A percentile compares a stretch with the other conserved stretches of the same genome.
Conservation (phyloP, 129 eudicot species). For the Tagetes patula region DNA sequence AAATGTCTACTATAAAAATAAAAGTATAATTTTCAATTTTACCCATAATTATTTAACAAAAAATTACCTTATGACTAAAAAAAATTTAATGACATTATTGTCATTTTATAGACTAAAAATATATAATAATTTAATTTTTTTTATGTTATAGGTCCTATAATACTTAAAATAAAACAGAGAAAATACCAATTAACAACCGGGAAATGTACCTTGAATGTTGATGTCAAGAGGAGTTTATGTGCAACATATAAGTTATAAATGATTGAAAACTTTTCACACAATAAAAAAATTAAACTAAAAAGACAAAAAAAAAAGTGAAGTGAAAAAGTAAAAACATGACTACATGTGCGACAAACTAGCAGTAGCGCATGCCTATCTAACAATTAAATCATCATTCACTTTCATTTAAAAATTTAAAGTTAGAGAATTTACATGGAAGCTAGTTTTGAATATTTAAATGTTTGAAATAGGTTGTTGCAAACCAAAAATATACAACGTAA, state of each 20-base stretch:
- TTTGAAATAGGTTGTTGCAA: neutral
- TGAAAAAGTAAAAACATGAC: conserved; percentile 30
- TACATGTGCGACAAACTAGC: conserved; percentile 36
- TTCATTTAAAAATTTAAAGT: neutral
- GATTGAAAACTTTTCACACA: conserved; percentile 31
- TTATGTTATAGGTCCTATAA: too few relatives aligned
- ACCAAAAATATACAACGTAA: too few relatives aligned
- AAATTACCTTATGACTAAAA: too few relatives aligned
- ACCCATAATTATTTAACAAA: too few relatives aligned
- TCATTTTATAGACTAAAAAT: too few relatives aligned
- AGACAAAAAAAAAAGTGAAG: conserved; percentile 19
- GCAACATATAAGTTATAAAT: conserved; percentile 27
- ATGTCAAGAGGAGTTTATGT: conserved; percentile 26
- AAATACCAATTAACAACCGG: neutral
- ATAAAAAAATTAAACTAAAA: neutral
- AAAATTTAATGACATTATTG: too few relatives aligned
- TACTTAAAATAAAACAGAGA: too few relatives aligned
- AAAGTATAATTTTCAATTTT: too few relatives aligned
- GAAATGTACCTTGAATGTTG: conserved; percentile 32
- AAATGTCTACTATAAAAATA: too few relatives aligned
- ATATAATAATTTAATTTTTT: too few relatives aligned
- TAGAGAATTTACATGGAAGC: neutral
- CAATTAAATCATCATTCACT: conserved; percentile 32
- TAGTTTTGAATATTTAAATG: neutral
- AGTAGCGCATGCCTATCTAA: conserved; percentile 44